A percentile compares a stretch with the other conserved stretches of the same genome.
These are phyloP conservation scores for Heterobasidion parviporum DNA, from an alignment of 1,284 basidiomycete species.

Conservation along the genomic window DNA sequence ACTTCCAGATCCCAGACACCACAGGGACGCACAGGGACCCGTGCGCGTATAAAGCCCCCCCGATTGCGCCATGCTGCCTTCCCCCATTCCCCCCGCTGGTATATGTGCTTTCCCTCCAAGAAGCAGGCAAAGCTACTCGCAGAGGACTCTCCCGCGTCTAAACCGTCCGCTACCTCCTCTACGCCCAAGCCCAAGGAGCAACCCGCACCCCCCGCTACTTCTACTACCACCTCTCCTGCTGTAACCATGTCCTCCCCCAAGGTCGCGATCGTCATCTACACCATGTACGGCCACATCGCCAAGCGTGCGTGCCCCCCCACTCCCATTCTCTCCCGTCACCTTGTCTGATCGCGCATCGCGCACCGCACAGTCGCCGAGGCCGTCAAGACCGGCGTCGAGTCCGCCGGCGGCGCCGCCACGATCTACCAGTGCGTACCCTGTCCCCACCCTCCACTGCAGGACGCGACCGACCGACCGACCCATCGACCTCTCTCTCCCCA, in stretches of 20 bases:
- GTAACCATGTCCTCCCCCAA: slow-evolving; percentile 35
- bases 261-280: slow-evolving; percentile 78
- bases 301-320: slow-evolving; percentile 37
- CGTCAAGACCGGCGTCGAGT: slow-evolving; percentile 64
- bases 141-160: too few relatives aligned
- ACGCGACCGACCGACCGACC: neutral
- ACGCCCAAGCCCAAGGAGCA: too few relatives aligned
- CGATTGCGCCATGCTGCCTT: too few relatives aligned
- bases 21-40: too few relatives aligned
- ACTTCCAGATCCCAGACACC: too few relatives aligned
- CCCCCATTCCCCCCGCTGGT: too few relatives aligned
- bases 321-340: too few relatives aligned
- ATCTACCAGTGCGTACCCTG: slow-evolving; percentile 60
- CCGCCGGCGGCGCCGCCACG: slow-evolving; percentile 62
- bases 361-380: slow-evolving; percentile 63
- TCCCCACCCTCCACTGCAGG: neutral
- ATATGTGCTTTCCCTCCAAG: too few relatives aligned
- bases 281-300: slow-evolving; percentile 76
- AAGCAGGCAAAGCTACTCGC: too few relatives aligned
- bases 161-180: too few relatives aligned
- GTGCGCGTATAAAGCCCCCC: too few relatives aligned
- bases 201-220: too few relatives aligned
- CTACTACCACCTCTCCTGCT: neutral
- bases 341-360: neutral
- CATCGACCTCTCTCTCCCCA: slow-evolving; percentile 17